Evolutionary conservation across 495 filamentous ascomycete genomes (phyloP).

Genomic region (Penicillium odoratum): DNA sequence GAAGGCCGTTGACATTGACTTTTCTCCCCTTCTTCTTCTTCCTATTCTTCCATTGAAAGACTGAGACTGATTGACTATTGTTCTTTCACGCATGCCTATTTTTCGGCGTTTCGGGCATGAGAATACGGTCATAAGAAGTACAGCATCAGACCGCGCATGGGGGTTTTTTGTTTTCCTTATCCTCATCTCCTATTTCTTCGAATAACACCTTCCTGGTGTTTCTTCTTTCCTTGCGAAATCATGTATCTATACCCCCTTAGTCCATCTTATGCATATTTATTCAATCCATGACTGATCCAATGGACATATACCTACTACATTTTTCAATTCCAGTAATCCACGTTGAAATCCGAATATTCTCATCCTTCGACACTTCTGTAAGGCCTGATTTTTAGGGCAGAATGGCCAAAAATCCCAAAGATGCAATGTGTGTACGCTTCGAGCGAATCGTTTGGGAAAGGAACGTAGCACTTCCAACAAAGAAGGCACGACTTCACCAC

Average conservation of each 20-base stretch:
- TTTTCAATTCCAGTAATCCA: not conserved
- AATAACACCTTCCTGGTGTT: slow-evolving; percentile 15
- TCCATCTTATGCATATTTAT: slow-evolving; percentile 1
- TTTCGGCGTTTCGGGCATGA: slow-evolving; percentile 19
- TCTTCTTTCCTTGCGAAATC: slow-evolving; percentile 32
- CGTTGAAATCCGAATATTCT: not conserved
- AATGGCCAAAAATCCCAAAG: not conserved
- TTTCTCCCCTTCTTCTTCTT: slow-evolving; percentile 2
- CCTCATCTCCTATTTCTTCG: slow-evolving; percentile 2
- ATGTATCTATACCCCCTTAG: slow-evolving; percentile 34
- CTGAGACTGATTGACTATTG: not conserved
- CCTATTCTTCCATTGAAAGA: not conserved
- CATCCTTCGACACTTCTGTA: too few species aligned
- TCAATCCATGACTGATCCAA: not conserved
- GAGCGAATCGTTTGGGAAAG: not conserved
- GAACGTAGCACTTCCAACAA: not conserved
- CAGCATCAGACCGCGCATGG: slow-evolving; percentile 4
- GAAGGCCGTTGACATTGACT: not conserved
- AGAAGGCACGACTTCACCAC: not conserved
- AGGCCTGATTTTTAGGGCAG: not conserved
- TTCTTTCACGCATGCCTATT: not conserved
- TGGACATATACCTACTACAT: not conserved
- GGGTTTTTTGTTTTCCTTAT: slow-evolving; percentile 11
- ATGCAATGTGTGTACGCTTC: not conserved
- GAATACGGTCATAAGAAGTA: slow-evolving; percentile 8